Conservation (phyloP, 2,329 filamentous ascomycete species). For the Exophiala sp. region DNA sequence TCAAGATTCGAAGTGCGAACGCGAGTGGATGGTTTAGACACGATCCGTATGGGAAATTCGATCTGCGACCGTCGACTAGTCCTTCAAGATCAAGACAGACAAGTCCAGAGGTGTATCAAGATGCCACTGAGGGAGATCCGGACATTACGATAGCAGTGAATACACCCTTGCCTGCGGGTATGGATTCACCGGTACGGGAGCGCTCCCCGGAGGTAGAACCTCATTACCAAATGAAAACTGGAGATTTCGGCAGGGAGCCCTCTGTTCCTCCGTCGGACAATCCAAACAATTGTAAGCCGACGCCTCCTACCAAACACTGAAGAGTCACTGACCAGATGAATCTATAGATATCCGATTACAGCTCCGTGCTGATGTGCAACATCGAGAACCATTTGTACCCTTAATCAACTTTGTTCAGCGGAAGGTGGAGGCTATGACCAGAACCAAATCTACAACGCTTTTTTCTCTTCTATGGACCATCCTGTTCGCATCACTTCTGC, state of each 20-base stretch:
- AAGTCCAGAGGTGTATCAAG: conserved; percentile 54
- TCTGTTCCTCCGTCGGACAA: conserved; percentile 24
- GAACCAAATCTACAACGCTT: conserved; percentile 63
- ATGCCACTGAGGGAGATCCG: conserved; percentile 47
- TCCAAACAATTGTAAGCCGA: conserved; percentile 48
- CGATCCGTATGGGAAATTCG: conserved; percentile 44
- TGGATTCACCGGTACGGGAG: conserved; percentile 53
- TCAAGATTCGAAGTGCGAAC: conserved; percentile 39
- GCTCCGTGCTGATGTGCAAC: conserved; percentile 79
- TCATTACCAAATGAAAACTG: conserved; percentile 25
- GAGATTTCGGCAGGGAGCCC: conserved; percentile 16
- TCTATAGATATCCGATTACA: conserved; percentile 81
- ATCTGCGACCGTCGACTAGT: conserved; percentile 41
- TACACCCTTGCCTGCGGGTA: conserved; percentile 50
- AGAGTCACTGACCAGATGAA: conserved; percentile 20
- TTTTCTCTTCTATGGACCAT: conserved; percentile 57
- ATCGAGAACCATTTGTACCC: conserved; percentile 76
- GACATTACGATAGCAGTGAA: conserved; percentile 50
- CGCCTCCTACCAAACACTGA: conserved; percentile 18
- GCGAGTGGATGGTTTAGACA: conserved; percentile 53
- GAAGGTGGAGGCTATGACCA: conserved; percentile 56
- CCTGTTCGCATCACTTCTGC: conserved; percentile 59
- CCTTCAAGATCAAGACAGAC: conserved; percentile 51
- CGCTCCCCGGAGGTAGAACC: conserved; percentile 51
- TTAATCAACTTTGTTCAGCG: conserved; percentile 58